Percentiles rank a stretch among this genome's conserved stretches.
Conservation (phyloP, 1,284 basidiomycete genomes). For the Apiotrichum gracile region DNA sequence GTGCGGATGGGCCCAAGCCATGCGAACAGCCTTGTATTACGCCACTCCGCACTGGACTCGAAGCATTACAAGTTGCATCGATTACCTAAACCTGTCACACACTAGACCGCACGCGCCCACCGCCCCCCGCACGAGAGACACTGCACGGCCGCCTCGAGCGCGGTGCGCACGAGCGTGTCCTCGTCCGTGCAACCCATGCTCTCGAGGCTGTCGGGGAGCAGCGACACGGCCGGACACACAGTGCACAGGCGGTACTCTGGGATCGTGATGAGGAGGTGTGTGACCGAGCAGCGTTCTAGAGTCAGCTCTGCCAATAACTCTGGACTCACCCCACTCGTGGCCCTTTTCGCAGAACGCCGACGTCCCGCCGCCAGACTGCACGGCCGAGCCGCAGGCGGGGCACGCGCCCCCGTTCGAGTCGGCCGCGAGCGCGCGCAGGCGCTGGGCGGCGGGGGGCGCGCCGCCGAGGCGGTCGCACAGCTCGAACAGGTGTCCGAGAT, state of each 20-base stretch:
- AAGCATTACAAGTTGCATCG: too few relatives aligned
- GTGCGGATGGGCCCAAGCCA: too few relatives aligned
- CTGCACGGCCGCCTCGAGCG: slow-evolving; percentile 25
- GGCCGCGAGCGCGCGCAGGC: slow-evolving; percentile 1
- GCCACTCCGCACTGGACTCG: too few relatives aligned
- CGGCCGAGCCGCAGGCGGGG: slow-evolving; percentile 11
- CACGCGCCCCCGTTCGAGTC: slow-evolving; percentile 2
- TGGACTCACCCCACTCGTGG: slow-evolving; percentile 38
- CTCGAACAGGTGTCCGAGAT: slow-evolving; percentile 2
- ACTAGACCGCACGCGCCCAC: slow-evolving; percentile 30
- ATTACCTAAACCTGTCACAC: too few relatives aligned
- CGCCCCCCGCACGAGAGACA: slow-evolving; percentile 39
- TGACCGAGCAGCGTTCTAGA: slow-evolving; percentile 33
- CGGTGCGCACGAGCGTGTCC: slow-evolving; percentile 19
- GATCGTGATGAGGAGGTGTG: slow-evolving; percentile 31
- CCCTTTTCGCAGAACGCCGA: slow-evolving; percentile 21
- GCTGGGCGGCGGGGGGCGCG: background rate
- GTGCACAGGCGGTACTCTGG: slow-evolving; percentile 36
- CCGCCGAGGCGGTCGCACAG: background rate
- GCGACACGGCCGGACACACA: slow-evolving; percentile 34
- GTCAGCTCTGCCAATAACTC: background rate
- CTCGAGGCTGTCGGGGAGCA: slow-evolving; percentile 16
- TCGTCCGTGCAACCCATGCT: background rate
- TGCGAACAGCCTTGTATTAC: too few relatives aligned
- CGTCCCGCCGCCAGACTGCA: background rate